A percentile compares a stretch with the other conserved stretches of the same genome.
These are phyloP conservation scores for Erysimum pusillum DNA, from an alignment of 441 rosid species.

Conservation along the genomic window DNA sequence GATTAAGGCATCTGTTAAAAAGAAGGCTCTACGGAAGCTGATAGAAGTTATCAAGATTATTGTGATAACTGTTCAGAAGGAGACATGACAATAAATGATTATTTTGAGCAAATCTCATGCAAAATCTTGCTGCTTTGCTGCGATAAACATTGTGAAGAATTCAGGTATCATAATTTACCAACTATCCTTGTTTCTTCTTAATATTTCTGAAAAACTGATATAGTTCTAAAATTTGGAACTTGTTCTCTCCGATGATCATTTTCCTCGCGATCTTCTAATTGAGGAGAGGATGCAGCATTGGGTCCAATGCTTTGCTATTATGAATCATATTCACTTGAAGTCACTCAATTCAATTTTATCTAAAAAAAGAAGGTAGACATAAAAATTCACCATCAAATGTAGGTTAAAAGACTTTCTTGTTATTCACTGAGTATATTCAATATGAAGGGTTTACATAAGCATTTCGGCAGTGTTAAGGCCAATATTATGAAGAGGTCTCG, in stretches of 20 bases:
- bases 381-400: slow-evolving; percentile 33
- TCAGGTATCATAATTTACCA: slow-evolving; percentile 13
- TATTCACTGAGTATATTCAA: slow-evolving; percentile 36
- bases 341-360: slow-evolving; percentile 74
- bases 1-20: slow-evolving; percentile 79
- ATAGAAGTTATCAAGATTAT: slow-evolving; percentile 85
- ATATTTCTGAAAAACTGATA: slow-evolving; percentile 32
- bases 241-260: slow-evolving; percentile 78
- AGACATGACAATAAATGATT: slow-evolving; percentile 59
- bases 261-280: slow-evolving; percentile 70
- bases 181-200: slow-evolving; percentile 8
- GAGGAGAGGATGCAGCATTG: slow-evolving; percentile 83
- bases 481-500: not conserved
- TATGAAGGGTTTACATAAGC: slow-evolving; percentile 2
- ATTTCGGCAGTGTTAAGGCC: slow-evolving; percentile 20
- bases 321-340: slow-evolving; percentile 76
- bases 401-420: slow-evolving; percentile 35
- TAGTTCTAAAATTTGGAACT: slow-evolving; percentile 65
- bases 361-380: slow-evolving; percentile 78
- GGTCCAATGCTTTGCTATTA: slow-evolving; percentile 80
- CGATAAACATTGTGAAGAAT: too few species aligned
- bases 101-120: not conserved
- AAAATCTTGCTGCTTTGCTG: slow-evolving; percentile 46
- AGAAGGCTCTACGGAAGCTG: slow-evolving; percentile 81
- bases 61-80: slow-evolving; percentile 82